These are phyloP conservation scores for Lachnellula cervina DNA, from an alignment of 2,329 filamentous ascomycete species.

Conservation along the genomic window DNA sequence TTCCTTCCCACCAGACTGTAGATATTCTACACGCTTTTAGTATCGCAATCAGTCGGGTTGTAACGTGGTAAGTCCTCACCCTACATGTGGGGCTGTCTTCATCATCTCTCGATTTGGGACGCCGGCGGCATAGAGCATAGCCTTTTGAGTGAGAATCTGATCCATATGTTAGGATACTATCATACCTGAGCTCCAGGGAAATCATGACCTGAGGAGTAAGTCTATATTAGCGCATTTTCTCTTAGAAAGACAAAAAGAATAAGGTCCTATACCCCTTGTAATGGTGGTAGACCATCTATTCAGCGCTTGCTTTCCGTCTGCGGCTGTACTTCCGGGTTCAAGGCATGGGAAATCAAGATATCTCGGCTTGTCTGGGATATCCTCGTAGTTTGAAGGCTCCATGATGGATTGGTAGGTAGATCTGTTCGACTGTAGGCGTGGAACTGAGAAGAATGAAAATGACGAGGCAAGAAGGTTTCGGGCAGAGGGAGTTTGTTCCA, in stretches of 20 bases:
- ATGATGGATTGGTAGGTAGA: slow-evolving; percentile 13
- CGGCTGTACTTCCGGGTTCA: slow-evolving; percentile 22
- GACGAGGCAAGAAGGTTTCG: neutral
- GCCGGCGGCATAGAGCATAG: slow-evolving; percentile 92
- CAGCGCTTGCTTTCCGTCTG: slow-evolving; percentile 58
- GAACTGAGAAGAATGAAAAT: neutral
- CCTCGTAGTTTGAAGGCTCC: slow-evolving; percentile 19
- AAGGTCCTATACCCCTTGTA: slow-evolving; percentile 49
- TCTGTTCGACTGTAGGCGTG: neutral
- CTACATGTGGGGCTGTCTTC: slow-evolving; percentile 87
- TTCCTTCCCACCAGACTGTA: slow-evolving; percentile 70
- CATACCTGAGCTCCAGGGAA: slow-evolving; percentile 82
- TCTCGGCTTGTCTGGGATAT: slow-evolving; percentile 24
- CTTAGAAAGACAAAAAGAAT: neutral
- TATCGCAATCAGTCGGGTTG: neutral
- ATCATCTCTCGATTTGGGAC: slow-evolving; percentile 78
- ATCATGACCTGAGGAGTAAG: slow-evolving; percentile 59
- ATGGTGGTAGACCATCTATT: slow-evolving; percentile 84
- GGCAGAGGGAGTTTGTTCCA: neutral
- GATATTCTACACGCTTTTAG: slow-evolving; percentile 6
- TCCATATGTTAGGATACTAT: neutral
- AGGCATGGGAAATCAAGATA: slow-evolving; percentile 30
- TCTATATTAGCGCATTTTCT: neutral
- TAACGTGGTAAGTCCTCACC: slow-evolving; percentile 41
- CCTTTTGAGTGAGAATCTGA: slow-evolving; percentile 42